Conservation (phyloP, 352 stramenopile species). For the Pilasporangium apinafurcum region DNA sequence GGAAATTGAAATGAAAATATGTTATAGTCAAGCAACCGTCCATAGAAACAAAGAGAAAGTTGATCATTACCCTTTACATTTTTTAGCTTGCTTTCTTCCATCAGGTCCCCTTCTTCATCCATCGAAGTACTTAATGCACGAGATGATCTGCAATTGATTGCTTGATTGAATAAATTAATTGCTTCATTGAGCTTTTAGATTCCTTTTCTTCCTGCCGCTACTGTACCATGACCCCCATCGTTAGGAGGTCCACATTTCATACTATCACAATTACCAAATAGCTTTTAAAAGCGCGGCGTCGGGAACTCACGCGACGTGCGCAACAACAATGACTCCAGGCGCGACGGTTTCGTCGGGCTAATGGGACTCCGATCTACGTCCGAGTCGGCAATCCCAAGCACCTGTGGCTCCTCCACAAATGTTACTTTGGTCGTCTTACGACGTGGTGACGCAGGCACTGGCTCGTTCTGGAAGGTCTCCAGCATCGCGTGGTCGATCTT, state of each 20-base stretch:
- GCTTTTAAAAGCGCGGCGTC: slow-evolving; percentile 56
- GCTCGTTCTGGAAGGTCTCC: slow-evolving; percentile 39
- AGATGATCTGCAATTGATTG: neutral
- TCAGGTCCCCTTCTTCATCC: no score
- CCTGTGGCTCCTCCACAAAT: slow-evolving; percentile 51
- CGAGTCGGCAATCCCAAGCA: slow-evolving; percentile 68
- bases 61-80: no score
- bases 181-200: neutral
- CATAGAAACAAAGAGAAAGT: no score
- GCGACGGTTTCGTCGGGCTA: slow-evolving; percentile 65
- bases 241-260: slow-evolving; percentile 4
- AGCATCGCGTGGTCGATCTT: slow-evolving; percentile 84
- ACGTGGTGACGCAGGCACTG: slow-evolving; percentile 5
- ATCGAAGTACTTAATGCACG: no score
- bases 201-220: slow-evolving; percentile 1
- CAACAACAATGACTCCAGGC: slow-evolving; percentile 77
- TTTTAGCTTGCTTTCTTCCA: no score
- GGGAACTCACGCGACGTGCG: slow-evolving; percentile 81
- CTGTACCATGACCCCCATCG: no score
- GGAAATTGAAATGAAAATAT: slow-evolving; percentile 80
- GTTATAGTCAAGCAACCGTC: no score
- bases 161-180: slow-evolving; percentile 9
- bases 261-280: slow-evolving; percentile 1
- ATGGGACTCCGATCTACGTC: slow-evolving; percentile 74
- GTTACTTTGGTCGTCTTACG: slow-evolving; percentile 41